Evolutionary conservation across 495 filamentous ascomycete species (phyloP).

Genomic region (Penicillium longicatenatum): DNA sequence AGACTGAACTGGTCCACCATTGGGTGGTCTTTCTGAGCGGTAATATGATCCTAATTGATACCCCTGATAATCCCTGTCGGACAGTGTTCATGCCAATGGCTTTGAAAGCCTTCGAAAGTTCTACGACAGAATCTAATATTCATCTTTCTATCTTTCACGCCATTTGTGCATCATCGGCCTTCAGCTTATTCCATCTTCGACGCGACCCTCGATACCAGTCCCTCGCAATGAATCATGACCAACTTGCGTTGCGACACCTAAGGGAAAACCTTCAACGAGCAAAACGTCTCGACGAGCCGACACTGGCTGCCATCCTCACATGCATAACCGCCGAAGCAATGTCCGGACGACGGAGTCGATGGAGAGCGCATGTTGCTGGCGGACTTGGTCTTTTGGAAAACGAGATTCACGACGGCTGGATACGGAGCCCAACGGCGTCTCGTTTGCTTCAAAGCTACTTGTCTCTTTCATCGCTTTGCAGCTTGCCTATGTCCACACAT

Average conservation of each 20-base stretch:
- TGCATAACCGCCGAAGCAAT: conserved; percentile 33
- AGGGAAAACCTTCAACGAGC: conserved; percentile 21
- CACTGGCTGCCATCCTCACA: conserved; percentile 22
- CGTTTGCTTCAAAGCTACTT: conserved; percentile 30
- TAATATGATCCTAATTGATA: conserved; percentile 29
- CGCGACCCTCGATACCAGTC: conserved; percentile 26
- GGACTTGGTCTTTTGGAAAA: conserved; percentile 28
- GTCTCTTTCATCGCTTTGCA: conserved; percentile 31
- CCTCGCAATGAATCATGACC: conserved; percentile 28
- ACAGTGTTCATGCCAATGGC: conserved; percentile 31
- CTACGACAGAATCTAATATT: conserved; percentile 19
- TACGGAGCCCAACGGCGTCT: conserved; percentile 19
- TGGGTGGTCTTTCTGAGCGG: conserved; percentile 32
- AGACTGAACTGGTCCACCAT: conserved; percentile 30
- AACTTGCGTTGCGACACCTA: conserved; percentile 26
- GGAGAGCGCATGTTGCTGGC: conserved; percentile 30
- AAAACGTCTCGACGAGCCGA: conserved; percentile 23
- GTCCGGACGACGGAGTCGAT: conserved; percentile 30
- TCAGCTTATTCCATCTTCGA: conserved; percentile 29
- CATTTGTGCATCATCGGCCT: conserved; percentile 36
- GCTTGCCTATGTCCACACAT: conserved; percentile 22
- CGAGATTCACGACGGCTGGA: conserved; percentile 25
- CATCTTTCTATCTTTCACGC: conserved; percentile 32
- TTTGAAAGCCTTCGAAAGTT: conserved; percentile 22
- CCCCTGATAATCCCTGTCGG: conserved; percentile 27